These are phyloP conservation scores for barrel medic (Medicago truncatula) DNA, from an alignment of 306 rosid genomes.

Conservation along the genomic window DNA sequence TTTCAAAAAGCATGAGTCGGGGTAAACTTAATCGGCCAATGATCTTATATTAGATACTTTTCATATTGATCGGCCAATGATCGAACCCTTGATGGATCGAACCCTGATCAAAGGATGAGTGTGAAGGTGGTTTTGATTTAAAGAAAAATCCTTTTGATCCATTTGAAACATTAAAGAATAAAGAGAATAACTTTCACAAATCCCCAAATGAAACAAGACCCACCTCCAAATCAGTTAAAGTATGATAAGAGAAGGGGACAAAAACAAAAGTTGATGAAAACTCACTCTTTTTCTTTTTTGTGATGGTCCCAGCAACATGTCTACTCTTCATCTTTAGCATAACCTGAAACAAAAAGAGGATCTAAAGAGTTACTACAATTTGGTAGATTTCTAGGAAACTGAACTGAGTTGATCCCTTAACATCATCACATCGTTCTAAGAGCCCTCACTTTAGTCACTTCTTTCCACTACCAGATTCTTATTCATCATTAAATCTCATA, in stretches of 20 bases:
- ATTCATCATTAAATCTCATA: slow-evolving; percentile 50
- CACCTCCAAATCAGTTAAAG: slow-evolving; percentile 76
- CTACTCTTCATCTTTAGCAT: slow-evolving; percentile 99
- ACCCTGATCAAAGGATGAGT: not conserved
- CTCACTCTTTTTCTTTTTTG: slow-evolving; percentile 99
- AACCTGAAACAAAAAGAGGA: slow-evolving; percentile 82
- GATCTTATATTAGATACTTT: not conserved
- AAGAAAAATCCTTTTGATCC: slow-evolving; percentile 45
- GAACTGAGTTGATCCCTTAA: slow-evolving; percentile 41
- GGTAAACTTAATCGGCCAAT: not conserved
- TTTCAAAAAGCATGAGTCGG: slow-evolving; percentile 2
- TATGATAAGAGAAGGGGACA: slow-evolving; percentile 9
- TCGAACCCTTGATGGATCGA: not conserved
- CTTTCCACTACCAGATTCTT: slow-evolving; percentile 48
- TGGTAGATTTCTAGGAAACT: slow-evolving; percentile 47
- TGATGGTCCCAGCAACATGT: slow-evolving; percentile 98
- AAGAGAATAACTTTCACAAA: slow-evolving; percentile 72
- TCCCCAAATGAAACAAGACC: slow-evolving; percentile 85
- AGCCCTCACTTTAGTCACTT: slow-evolving; percentile 48
- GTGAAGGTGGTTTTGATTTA: slow-evolving; percentile 34
- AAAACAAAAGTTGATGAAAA: slow-evolving; percentile 47
- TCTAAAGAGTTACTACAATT: slow-evolving; percentile 48
- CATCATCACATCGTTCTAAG: slow-evolving; percentile 47
- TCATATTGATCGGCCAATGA: not conserved
- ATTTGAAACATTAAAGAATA: slow-evolving; percentile 43